Conservation (phyloP, 2,329 filamentous ascomycete genomes). For the Bipolaris zeicola region DNA sequence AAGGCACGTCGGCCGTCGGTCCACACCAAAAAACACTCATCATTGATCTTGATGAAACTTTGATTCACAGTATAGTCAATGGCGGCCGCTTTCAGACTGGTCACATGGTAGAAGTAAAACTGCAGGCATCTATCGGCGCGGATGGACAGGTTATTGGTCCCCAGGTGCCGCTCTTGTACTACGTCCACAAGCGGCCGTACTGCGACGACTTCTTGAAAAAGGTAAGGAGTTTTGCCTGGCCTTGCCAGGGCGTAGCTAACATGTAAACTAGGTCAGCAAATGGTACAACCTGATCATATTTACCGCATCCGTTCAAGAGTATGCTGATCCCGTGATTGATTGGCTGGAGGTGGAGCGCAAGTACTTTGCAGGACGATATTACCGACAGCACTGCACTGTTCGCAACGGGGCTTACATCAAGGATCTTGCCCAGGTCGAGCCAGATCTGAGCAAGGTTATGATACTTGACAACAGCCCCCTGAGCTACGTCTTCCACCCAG, state of each 20-base stretch:
- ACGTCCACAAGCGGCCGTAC: constrained; percentile 95
- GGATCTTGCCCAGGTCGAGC: constrained; percentile 93
- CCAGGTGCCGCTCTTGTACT: constrained; percentile 96
- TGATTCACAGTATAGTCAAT: constrained; percentile 98
- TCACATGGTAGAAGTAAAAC: constrained; percentile 97
- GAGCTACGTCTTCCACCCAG: constrained; percentile 98
- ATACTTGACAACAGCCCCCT: constrained; percentile 98
- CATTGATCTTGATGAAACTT: constrained; percentile 92
- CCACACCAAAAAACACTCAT: constrained; percentile 84
- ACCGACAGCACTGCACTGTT: constrained; percentile 95
- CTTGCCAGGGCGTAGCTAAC: constrained; percentile 24
- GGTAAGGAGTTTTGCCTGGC: constrained; percentile 52
- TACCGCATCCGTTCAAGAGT: constrained; percentile 96
- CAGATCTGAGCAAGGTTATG: constrained; percentile 96
- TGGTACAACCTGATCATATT: constrained; percentile 99
- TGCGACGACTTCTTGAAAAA: constrained; percentile 96
- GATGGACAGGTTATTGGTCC: constrained; percentile 74
- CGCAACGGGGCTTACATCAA: constrained; percentile 98
- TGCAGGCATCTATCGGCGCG: constrained; percentile 73
- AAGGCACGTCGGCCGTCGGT: constrained; percentile 42
- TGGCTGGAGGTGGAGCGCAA: constrained; percentile 97
- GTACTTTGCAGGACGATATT: constrained; percentile 92
- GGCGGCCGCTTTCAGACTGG: constrained; percentile 94
- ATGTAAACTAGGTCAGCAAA: constrained; percentile 72
- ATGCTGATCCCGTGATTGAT: constrained; percentile 97